A percentile compares a stretch with the other conserved stretches of the same genome.
Evolutionary conservation across 352 stramenopile species (phyloP).

Genomic region (Pythium chondricola): DNA sequence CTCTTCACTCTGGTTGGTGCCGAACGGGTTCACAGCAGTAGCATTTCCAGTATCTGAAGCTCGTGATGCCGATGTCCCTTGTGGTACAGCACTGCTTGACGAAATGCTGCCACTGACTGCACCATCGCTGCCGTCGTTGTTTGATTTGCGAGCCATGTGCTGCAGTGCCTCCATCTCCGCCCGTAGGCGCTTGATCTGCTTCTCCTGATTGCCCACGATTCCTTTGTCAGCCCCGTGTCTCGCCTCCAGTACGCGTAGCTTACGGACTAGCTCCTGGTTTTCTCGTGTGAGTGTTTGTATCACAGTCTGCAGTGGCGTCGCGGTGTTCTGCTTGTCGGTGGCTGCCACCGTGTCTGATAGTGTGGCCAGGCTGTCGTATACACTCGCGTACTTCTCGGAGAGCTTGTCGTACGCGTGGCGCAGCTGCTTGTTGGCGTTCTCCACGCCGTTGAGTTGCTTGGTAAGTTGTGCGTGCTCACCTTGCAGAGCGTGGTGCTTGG

Average conservation of each 20-base stretch:
- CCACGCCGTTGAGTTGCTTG: conserved; percentile 35
- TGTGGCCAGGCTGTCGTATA: conserved; percentile 54
- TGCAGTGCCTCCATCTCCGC: conserved; percentile 72
- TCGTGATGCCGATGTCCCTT: too few relatives aligned
- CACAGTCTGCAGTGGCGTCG: conserved; percentile 28
- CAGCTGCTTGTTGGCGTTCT: conserved; percentile 37
- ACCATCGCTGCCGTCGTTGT: conserved; percentile 5
- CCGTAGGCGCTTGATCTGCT: conserved; percentile 59
- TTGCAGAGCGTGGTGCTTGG: conserved; percentile 35
- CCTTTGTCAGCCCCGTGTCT: conserved; percentile 55
- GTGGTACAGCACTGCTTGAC: too few relatives aligned
- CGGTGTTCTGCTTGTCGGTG: conserved; percentile 8
- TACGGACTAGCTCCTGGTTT: conserved; percentile 64
- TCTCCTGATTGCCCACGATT: conserved; percentile 46
- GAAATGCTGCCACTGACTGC: not conserved
- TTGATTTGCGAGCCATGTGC: conserved; percentile 59
- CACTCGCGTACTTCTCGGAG: conserved; percentile 40
- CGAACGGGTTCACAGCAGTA: not conserved
- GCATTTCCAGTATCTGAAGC: too few relatives aligned
- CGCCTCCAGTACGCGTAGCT: conserved; percentile 52
- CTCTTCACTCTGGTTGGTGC: conserved; percentile 21
- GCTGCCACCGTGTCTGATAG: conserved; percentile 24
- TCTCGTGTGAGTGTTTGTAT: conserved; percentile 55
- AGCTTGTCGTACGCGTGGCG: conserved; percentile 65
- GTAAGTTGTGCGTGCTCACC: conserved; percentile 30